A percentile compares a stretch with the other conserved stretches of the same genome.
Conservation (phyloP, 2,329 filamentous ascomycete genomes). For the Apiospora saccharicola region DNA sequence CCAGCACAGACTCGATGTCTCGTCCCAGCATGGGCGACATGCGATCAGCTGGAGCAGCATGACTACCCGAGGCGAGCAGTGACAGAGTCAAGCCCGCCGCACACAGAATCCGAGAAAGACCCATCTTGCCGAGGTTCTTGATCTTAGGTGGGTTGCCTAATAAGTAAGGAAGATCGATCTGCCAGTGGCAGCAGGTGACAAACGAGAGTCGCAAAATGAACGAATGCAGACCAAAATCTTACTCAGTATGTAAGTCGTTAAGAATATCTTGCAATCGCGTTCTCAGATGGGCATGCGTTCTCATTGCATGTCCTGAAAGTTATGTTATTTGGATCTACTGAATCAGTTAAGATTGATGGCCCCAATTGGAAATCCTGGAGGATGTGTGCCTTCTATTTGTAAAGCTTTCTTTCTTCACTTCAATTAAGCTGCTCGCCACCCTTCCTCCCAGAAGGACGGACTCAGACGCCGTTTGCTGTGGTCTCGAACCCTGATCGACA, state of each 20-base stretch:
- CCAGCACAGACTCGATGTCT: slow-evolving; percentile 28
- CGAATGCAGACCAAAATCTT: background rate
- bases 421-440: background rate
- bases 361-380: background rate
- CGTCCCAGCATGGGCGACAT: slow-evolving; percentile 23
- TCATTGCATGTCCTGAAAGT: background rate
- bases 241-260: background rate
- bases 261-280: background rate
- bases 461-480: background rate
- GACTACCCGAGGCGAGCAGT: background rate
- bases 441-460: background rate
- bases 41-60: slow-evolving; percentile 23
- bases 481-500: slow-evolving; percentile 19
- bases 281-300: background rate
- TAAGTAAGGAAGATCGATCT: background rate
- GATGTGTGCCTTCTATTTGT: background rate
- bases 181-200: background rate
- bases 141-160: background rate
- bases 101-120: background rate
- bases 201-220: background rate
- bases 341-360: background rate
- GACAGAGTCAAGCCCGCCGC: slow-evolving; percentile 14
- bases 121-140: background rate
- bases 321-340: background rate
- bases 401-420: background rate